Conservation (phyloP, 2,329 filamentous ascomycete genomes). For the Cercospora brassicicola region DNA sequence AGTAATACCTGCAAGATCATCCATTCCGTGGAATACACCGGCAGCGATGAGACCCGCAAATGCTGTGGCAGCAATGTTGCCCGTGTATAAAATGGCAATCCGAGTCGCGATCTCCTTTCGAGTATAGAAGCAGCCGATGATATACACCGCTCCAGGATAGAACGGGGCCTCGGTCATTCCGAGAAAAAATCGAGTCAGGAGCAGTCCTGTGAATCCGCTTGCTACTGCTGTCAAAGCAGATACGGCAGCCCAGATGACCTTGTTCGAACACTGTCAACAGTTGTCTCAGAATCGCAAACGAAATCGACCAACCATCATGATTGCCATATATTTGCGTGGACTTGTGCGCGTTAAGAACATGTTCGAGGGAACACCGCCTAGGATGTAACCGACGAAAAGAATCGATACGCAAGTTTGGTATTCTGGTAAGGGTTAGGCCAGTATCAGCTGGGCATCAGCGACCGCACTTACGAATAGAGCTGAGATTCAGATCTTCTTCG, state of each 20-base stretch:
- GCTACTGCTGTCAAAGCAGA: constrained; percentile 38
- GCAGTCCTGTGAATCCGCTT: constrained; percentile 17
- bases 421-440: constrained; percentile 41
- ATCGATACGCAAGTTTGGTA: constrained; percentile 48
- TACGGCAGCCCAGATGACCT: constrained; percentile 41
- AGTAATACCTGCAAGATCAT: constrained; percentile 55
- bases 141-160: constrained; percentile 44
- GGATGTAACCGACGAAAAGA: constrained; percentile 45
- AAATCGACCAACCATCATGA: constrained; percentile 36
- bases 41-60: constrained; percentile 61
- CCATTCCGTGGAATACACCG: constrained; percentile 61
- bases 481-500: constrained; percentile 48
- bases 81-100: constrained; percentile 39
- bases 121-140: constrained; percentile 47
- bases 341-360: constrained; percentile 39
- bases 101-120: constrained; percentile 44
- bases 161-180: constrained; percentile 20
- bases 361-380: constrained; percentile 42
- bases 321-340: constrained; percentile 27
- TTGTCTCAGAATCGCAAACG: constrained; percentile 21
- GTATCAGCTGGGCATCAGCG: not conserved
- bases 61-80: constrained; percentile 57
- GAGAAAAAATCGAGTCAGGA: constrained; percentile 26
- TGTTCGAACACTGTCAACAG: constrained; percentile 28
- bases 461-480: constrained; percentile 3